phyloP scores from a whole-genome alignment of 2,329 filamentous ascomycete genomes.

The Alternaria angustiovoidea region DNA sequence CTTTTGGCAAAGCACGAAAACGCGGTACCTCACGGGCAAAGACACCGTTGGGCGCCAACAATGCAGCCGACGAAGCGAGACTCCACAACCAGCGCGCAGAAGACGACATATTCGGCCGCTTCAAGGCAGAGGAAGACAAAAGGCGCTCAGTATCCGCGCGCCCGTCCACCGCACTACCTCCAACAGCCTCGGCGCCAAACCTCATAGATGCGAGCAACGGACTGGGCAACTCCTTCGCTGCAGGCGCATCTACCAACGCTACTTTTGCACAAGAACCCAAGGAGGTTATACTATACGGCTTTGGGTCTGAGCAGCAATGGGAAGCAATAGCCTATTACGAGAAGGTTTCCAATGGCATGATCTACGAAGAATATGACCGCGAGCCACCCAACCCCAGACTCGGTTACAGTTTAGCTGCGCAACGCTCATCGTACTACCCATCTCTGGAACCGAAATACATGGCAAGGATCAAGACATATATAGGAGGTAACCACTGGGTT shows the following conservation, averaged over 20 bases:
- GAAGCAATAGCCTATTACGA: constrained; percentile 90
- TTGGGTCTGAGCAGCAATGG: constrained; percentile 73
- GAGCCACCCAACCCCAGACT: constrained; percentile 79
- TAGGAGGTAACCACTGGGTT: constrained; percentile 90
- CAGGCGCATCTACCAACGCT: constrained; percentile 46
- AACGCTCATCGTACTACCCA: constrained; percentile 70
- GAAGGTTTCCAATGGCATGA: constrained; percentile 76
- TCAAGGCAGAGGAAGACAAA: constrained; percentile 42
- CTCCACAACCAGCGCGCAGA: constrained; percentile 56
- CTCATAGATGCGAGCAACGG: constrained; percentile 40
- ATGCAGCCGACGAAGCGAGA: constrained; percentile 62
- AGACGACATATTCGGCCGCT: constrained; percentile 57
- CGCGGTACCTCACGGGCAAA: constrained; percentile 60
- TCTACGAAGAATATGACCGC: constrained; percentile 93
- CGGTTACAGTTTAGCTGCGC: constrained; percentile 75
- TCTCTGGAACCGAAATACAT: constrained; percentile 76
- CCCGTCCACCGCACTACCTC: constrained; percentile 32
- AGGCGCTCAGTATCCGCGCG: constrained; percentile 38
- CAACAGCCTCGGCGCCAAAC: constrained; percentile 45
- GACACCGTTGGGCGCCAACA: constrained; percentile 64
- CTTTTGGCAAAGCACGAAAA: constrained; percentile 64
- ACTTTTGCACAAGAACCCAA: constrained; percentile 64
- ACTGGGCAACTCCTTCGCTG: constrained; percentile 35
- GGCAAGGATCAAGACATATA: constrained; percentile 79
- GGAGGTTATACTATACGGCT: constrained; percentile 87